Conservation (phyloP, 768 basidiomycete species). For the Trametes coccinea region DNA sequence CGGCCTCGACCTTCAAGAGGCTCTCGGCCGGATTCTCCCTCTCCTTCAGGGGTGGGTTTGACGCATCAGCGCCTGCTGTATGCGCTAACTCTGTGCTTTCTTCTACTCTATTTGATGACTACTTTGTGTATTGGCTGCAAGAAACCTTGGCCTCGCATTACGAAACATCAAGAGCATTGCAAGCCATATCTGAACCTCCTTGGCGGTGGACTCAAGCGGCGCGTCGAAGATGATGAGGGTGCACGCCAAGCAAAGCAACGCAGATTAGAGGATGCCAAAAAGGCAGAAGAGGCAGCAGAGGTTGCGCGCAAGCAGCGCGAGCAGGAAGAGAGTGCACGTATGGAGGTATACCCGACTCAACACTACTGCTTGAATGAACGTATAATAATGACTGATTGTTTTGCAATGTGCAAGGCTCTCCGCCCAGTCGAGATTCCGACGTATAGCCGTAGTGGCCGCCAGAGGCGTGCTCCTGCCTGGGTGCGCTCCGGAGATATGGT, state of each 20-base stretch:
- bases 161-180: neutral
- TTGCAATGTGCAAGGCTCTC: too few species aligned
- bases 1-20: too few species aligned
- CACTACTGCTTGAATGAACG: too few species aligned
- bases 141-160: neutral
- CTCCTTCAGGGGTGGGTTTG: too few species aligned
- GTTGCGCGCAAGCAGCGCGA: neutral
- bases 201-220: neutral
- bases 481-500: neutral
- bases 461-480: conserved; percentile 1
- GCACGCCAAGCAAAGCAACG: neutral
- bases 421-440: neutral
- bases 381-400: too few species aligned
- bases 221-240: neutral
- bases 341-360: neutral
- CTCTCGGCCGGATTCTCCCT: too few species aligned
- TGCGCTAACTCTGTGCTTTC: neutral
- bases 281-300: neutral
- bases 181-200: neutral
- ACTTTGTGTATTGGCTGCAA: neutral
- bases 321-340: neutral
- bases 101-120: neutral
- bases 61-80: too few species aligned
- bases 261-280: neutral
- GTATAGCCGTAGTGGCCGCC: neutral